Conservation (phyloP, 1,284 basidiomycete genomes). For the Ustilago esculenta region DNA sequence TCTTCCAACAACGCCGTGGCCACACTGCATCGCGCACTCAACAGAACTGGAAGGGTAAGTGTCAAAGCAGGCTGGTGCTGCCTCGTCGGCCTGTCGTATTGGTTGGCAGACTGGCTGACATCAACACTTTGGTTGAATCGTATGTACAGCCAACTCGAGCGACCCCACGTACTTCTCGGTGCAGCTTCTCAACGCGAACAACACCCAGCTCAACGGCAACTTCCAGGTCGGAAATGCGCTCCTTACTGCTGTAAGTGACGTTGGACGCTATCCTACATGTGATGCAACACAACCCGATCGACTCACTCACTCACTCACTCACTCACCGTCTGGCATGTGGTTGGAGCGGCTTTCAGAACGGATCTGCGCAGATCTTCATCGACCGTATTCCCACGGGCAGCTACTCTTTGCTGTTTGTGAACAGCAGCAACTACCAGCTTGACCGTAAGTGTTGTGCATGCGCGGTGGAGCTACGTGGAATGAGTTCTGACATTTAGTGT, state of each 20-base stretch:
- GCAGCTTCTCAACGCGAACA: conserved; percentile 50
- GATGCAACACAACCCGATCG: too few species aligned
- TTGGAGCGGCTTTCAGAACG: conserved; percentile 10
- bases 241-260: conserved; percentile 15
- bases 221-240: conserved; percentile 56
- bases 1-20: too few species aligned
- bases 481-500: too few species aligned
- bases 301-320: too few species aligned
- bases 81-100: too few species aligned
- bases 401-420: conserved; percentile 51
- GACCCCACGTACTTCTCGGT: conserved; percentile 46
- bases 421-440: conserved; percentile 54
- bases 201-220: conserved; percentile 50
- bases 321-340: not conserved
- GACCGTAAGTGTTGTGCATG: conserved; percentile 30
- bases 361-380: conserved; percentile 49
- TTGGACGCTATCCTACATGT: not conserved
- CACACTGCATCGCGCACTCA: not conserved
- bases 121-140: not conserved
- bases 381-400: conserved; percentile 46
- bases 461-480: too few species aligned
- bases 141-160: conserved; percentile 42
- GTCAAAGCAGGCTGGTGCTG: too few species aligned
- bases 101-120: too few species aligned
- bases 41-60: conserved; percentile 45